Base-by-base conservation (phyloP, 1,139 yeast species). In the Meyerozyma carpophila region DNA sequence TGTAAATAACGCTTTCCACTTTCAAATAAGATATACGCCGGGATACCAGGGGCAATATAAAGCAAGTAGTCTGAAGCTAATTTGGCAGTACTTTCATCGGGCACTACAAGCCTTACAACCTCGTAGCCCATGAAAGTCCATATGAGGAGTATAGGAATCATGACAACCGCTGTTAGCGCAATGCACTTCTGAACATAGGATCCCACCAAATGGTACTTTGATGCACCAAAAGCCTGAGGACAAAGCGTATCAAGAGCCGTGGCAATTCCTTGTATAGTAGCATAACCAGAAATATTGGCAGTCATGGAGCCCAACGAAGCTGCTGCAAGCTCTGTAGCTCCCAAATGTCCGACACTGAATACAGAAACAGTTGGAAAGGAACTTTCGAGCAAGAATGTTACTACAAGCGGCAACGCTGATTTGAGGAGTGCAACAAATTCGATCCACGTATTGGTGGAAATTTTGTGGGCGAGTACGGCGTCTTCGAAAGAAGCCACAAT, bases 281-380 rank as follows among this genome's bases (percentile, higher is more conserved):
- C 79, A 49, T 77, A 77, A 8, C 82, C 82, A 3, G 82, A 73
- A 39, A 79, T 78, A 49, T 77, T 78, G 4, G 81, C 79, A 10
- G 81, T 75, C 83, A 79, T 79, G 3, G 81, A 72, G n/a, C 83
- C 83, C 67, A 79, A 68, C 2, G 81, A 74, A 16, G 78, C 82
- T 3, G 83, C 83, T 3, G 82, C 83, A 46, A 79, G 67, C 44
- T 79, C 82, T 25, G 75, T 70, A 1, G 81, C 76, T 8, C 83
- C 82, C 36, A 79, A 64, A 50, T 77, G 82, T 13, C 84, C 84
- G 26, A 79, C 83, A 18, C 75, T 71, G 51, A 79, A 75, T 8
- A 79, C 79, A 1, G 82, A 77, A 14, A 78, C 80, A 1, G 81
- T 77, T 8, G 81, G 73, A 18, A 79, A 61, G 1, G 84, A 78